Conservation (phyloP, 75 land plant species). For the Cunninghamia lanceolata region DNA sequence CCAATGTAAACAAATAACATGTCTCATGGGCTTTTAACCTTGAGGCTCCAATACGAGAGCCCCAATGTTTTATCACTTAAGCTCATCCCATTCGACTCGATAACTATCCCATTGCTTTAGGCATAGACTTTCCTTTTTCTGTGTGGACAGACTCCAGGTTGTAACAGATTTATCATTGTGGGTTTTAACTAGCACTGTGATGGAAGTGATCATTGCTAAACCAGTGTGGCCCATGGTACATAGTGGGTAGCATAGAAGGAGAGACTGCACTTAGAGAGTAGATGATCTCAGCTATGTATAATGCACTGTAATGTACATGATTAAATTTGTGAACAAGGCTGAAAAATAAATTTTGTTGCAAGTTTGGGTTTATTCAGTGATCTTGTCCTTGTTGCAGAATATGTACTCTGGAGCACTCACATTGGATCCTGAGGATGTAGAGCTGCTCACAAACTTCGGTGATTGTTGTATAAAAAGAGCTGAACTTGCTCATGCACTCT, state of each 20-base stretch:
- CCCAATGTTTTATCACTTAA: background rate
- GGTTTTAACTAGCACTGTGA: background rate
- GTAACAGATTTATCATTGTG: background rate
- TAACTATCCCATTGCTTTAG: background rate
- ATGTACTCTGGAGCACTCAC: slow-evolving; percentile 35
- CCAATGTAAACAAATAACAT: background rate
- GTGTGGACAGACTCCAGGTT: background rate
- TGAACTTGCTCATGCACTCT: slow-evolving; percentile 16
- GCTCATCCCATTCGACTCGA: background rate
- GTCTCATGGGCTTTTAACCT: background rate
- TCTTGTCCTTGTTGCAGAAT: slow-evolving; percentile 14
- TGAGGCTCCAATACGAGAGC: too few relatives aligned
- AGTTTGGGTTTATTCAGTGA: background rate
- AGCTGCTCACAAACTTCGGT: slow-evolving; percentile 34
- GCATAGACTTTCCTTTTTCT: background rate
- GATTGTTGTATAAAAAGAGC: slow-evolving; percentile 47
- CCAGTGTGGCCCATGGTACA: background rate
- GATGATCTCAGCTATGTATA: background rate
- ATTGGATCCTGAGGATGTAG: slow-evolving; percentile 37
- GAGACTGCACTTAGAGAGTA: background rate
- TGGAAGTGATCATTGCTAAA: background rate
- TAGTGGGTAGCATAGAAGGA: background rate
- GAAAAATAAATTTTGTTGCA: background rate
- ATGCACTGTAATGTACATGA: background rate
- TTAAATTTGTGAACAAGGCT: background rate